A percentile compares a stretch with the other conserved stretches of the same genome.
phyloP scores from a whole-genome alignment of 148 eudicot genomes.

The Heliamphora exappendiculata region DNA sequence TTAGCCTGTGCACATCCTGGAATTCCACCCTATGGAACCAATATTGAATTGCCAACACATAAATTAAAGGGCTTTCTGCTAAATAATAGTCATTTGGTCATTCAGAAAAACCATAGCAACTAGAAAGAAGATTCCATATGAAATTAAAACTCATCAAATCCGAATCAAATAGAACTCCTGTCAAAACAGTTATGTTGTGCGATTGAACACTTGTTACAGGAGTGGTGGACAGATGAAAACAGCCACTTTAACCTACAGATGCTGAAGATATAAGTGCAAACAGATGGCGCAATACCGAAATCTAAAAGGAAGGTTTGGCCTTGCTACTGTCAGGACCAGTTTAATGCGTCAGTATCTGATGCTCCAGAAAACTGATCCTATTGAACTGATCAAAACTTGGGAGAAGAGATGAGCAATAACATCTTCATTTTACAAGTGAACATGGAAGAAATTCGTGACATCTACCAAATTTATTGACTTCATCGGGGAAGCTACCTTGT shows the following conservation, averaged over 20 bases:
- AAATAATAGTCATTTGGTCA: neutral
- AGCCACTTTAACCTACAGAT: neutral
- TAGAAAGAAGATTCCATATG: neutral
- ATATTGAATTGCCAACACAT: slow-evolving; percentile 6
- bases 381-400: neutral
- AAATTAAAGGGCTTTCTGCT: neutral
- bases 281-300: neutral
- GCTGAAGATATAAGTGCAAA: neutral
- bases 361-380: neutral
- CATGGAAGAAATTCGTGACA: neutral
- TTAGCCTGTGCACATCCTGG: slow-evolving; percentile 81
- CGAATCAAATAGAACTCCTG: neutral
- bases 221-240: neutral
- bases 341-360: neutral
- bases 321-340: neutral
- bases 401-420: neutral
- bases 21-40: slow-evolving; percentile 73
- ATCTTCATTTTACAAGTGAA: too few species aligned
- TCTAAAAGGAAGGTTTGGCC: neutral
- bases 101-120: neutral
- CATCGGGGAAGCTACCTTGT: neutral
- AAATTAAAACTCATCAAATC: neutral
- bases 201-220: neutral
- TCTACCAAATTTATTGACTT: neutral
- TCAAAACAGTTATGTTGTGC: neutral